Conservation (phyloP, 2,329 filamentous ascomycete genomes). For the Thermoascus crustaceus region DNA sequence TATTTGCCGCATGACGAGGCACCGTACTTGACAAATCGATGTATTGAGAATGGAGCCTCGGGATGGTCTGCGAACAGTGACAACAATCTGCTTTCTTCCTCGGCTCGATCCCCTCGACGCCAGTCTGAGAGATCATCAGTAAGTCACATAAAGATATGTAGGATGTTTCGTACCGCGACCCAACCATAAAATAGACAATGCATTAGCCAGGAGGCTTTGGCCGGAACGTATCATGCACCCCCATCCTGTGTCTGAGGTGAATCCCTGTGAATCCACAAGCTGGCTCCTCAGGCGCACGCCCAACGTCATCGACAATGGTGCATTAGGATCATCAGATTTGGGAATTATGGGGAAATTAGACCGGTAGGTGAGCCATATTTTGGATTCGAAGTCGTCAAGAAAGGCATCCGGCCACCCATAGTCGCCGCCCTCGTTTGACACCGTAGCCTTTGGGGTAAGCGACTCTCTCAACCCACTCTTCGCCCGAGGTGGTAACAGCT, state of each 20-base stretch:
- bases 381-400: conserved; percentile 84
- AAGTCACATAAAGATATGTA: conserved; percentile 1
- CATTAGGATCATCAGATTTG: conserved; percentile 66
- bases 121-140: conserved; percentile 51
- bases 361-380: conserved; percentile 93
- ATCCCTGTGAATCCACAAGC: conserved; percentile 68
- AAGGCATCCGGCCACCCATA: conserved; percentile 76
- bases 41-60: conserved; percentile 83
- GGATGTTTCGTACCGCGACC: conserved; percentile 59
- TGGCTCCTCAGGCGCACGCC: conserved; percentile 76
- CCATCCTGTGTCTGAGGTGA: conserved; percentile 92
- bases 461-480: conserved; percentile 7
- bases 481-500: conserved; percentile 14
- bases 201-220: conserved; percentile 84
- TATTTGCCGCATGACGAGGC: conserved; percentile 84
- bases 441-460: background rate
- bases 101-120: conserved; percentile 53
- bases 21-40: conserved; percentile 85
- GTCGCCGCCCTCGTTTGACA: conserved; percentile 5
- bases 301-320: conserved; percentile 65
- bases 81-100: conserved; percentile 63
- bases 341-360: conserved; percentile 78
- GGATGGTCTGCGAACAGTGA: conserved; percentile 82
- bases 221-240: conserved; percentile 98
- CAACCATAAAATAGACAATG: conserved; percentile 61